Base-by-base conservation (phyloP, 2,329 filamentous ascomycete species). In the Zymoseptoria crescenta region DNA sequence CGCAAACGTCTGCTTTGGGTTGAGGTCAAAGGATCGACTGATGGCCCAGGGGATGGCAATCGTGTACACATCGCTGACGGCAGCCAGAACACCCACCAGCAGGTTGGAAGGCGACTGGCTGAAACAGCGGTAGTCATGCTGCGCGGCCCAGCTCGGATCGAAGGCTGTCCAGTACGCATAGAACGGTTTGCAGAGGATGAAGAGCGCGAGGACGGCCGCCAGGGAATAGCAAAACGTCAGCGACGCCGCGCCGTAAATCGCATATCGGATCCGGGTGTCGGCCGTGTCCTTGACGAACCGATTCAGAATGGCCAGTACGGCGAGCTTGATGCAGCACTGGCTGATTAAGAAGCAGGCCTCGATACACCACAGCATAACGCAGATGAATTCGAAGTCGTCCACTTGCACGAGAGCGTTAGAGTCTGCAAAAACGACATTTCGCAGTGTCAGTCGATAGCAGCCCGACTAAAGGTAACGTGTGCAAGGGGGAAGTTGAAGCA, bases 31-130 rank as follows among this genome's bases (percentile, higher is more conserved):
- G 29, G 67, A 59, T 27, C 63, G 58, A 41, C 68, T 56, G 49
- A 68, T 65, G 13, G 64, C 29, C 58, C 65, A 68, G 0, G 67
- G 67, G 1, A 69, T 29, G 13, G 58, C 60, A 20, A 69, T 65
- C 13, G 67, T 63, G 49, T 65, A 66, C 28, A 63, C n/a, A 56
- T 69, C 67, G 59, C 63, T 67, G 19, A 68, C 45, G 4, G 65
- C 60, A 21, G 59, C 63, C 8, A 67, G 56, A 3, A 64, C 57
- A 7, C 65, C 67, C 9, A 59, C 62, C 3, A 52, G 49, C 9
- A 63, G 29, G 4, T 58, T 60, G 7, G 62, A 16, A 3, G 60
- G 52, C 8, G 50, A 45, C 8, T 56, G 56, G 16, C 61, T 52
- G 24, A 65, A 55, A 52, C 67, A 69, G 2, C 50, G 59, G 52